Base-by-base conservation (phyloP, 768 basidiomycete genomes). In the Boletus barrowsii region DNA sequence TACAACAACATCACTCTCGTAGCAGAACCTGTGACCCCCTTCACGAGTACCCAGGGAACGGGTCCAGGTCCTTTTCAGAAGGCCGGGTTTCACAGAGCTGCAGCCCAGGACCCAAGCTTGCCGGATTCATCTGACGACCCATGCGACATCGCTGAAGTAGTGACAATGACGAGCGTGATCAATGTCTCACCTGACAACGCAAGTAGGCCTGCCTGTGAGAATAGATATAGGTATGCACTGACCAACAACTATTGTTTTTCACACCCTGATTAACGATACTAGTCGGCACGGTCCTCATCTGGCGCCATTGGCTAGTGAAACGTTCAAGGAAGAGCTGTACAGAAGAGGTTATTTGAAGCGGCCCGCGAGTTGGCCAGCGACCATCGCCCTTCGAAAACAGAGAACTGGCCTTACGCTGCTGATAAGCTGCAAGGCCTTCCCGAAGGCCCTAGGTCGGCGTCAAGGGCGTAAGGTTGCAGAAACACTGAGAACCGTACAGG, bases 271-370 rank as follows among this genome's bases (percentile, higher is more conserved):
- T 30, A n/a, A 46, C 13, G 44, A 45, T 22, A 29, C 9, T 50
- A 68, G 62, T 26, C 49, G 24, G 26, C 37, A 14, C 18, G 18
- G 29, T 20, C 42, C 33, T 32, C 44, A 48, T 57, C 57, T 68
- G 26, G 58, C 58, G 1, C 68, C 67, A 10, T 47, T 71, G 32
- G 69, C 69, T 2, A 68, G 69, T 18, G 55, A 71, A 47, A 33
- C n/a, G 10, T 48, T 70, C 49, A 68, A 53, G 49, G 58, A 70
- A 47, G 68, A 70, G 44, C 55, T 70, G 3, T 70, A 64, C 44
- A 36, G 42, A 49, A 57, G 57, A 49, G 69, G 69, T 17, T 71
- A 68, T 55, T 17, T 67, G 41, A 62, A 53, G 53, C 53, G 59
- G 45, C 64, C 63, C 42, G 7, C 44, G 24, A 56, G 48, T 47